Evolutionary conservation across 2,329 filamentous ascomycete species (phyloP).

Genomic region (Emergomyces pasteurianus): DNA sequence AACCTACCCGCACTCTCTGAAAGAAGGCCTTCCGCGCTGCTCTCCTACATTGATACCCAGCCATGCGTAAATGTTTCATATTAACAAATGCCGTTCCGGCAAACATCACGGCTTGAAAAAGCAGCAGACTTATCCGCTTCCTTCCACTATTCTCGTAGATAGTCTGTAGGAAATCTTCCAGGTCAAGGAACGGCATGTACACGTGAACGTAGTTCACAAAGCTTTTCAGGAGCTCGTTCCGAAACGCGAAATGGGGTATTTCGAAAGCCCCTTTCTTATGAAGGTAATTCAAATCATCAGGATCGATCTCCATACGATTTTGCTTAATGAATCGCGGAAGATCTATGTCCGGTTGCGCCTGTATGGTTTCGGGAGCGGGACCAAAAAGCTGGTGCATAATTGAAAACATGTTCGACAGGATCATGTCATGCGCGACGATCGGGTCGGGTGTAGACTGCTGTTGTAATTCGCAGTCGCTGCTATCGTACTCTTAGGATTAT

Average conservation of each 20-base stretch:
- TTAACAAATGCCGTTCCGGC: constrained; percentile 80
- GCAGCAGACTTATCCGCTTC: constrained; percentile 63
- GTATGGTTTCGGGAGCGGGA: constrained; percentile 34
- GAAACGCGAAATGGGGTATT: constrained; percentile 57
- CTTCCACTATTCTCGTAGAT: constrained; percentile 57
- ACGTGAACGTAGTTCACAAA: constrained; percentile 88
- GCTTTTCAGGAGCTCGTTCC: constrained; percentile 67
- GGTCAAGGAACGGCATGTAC: constrained; percentile 77
- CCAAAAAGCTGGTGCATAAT: constrained; percentile 26
- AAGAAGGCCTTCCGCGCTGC: constrained; percentile 81
- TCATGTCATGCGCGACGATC: background rate
- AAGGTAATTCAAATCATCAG: constrained; percentile 74
- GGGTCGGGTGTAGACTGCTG: background rate
- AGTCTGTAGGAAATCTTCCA: constrained; percentile 45
- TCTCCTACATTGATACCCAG: constrained; percentile 67
- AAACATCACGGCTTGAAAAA: constrained; percentile 95
- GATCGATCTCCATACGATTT: constrained; percentile 61
- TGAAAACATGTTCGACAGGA: constrained; percentile 20
- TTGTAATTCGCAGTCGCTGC: background rate
- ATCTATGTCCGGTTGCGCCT: constrained; percentile 33
- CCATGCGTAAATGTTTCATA: constrained; percentile 60
- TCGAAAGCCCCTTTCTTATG: constrained; percentile 72
- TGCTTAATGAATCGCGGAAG: constrained; percentile 65
- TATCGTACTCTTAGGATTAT: background rate
- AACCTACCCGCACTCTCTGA: constrained; percentile 64